Base-by-base conservation (phyloP, 257 asterid species). In the Knoxia roxburghii region DNA sequence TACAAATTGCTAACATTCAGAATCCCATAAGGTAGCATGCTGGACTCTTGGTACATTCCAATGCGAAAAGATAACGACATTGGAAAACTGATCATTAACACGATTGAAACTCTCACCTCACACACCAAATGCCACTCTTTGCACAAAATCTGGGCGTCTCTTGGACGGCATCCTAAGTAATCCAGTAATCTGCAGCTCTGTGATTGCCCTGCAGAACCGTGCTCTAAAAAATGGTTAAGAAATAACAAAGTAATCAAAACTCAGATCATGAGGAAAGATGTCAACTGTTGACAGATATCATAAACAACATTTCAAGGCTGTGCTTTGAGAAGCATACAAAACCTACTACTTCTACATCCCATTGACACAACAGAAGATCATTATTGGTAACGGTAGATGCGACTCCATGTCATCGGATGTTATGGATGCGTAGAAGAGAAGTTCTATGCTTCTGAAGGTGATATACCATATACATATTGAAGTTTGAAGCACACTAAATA, bases 111-210 rank as follows among this genome's bases (percentile, higher is more conserved):
- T 5, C 40, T 40, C 23, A 14, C 24, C 7, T 86, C 72, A 93
- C 68, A 88, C 79, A 67, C 97, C 99, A 71, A 94, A 94, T 18
- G 93, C 96, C 68, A 85, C 90, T 72, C 96, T 87, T 81, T 90
- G 99, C 72, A 94, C 92, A 64, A 66, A 94, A 82, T 94, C 96
- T 5, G 97, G 96, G 21, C 99, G 95, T 65, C 96, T 81, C 83
- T 87, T 94, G 84, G 89, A 87, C 68, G 97, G 99, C 92, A 86
- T 83, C 67, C 97, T 90, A 17, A 94, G 84, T 65, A 94, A 81
- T 37, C 99, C 99, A 17, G 89, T 81, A 33, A 90, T 87, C 79
- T 94, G 99, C 56, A 90, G 86, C 82, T 94, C 99, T 18, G 75
- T 75, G 29, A 90, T 83, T 50, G 97, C 97, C 85, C 95, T 86